Evolutionary conservation across 2,329 filamentous ascomycete species (phyloP), one percentile per base, ranked within the genome.

Genomic region (Oidium heveae): DNA sequence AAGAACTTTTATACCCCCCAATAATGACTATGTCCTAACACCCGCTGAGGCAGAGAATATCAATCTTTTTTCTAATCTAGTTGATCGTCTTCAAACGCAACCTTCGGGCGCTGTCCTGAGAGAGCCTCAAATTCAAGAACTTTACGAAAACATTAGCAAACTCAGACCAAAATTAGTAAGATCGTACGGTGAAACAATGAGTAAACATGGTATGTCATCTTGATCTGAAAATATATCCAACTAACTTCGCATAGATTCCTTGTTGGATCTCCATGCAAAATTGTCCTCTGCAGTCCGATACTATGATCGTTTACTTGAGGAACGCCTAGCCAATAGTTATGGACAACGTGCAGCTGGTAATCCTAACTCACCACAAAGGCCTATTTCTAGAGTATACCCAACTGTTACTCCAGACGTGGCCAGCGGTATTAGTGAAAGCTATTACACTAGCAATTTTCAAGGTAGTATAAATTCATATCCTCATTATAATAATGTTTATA

Each of bases 171-270:
- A 98, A 67, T 73, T 98, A 55, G 91, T 91, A 4, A 78, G 91
- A 56, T 95, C 89, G 0, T 95, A 96, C 65, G 91, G 91, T 55
- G 91, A 98, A 70, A 95, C 91, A 0, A 96, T 98, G 91, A 96
- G 91, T 76, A 98, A 98, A 68, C 91, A 96, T 67, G 88, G 86
- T 86, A 71, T 65, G 78, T 28, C 2, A 49, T n/a, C 2, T 37
- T 16, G 22, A 54, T 37, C 13, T 36, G 2, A 32, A 15, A 20
- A n/a, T 37, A 37, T 28, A 18, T 32, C 68, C 74, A 63, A 74
- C 59, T 13, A 33, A 8, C 7, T 22, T 58, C 91, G 7, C 18
- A 22, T 36, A 52, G 88, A 98, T 66, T 91, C 89, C 0, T 74
- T 98, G 10, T 76, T 96, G 24, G 91, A 98, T 66, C 72, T 98